These are phyloP conservation scores for Colletotrichum sp. DNA, from an alignment of 2,329 filamentous ascomycete species.

Conservation along the genomic window DNA sequence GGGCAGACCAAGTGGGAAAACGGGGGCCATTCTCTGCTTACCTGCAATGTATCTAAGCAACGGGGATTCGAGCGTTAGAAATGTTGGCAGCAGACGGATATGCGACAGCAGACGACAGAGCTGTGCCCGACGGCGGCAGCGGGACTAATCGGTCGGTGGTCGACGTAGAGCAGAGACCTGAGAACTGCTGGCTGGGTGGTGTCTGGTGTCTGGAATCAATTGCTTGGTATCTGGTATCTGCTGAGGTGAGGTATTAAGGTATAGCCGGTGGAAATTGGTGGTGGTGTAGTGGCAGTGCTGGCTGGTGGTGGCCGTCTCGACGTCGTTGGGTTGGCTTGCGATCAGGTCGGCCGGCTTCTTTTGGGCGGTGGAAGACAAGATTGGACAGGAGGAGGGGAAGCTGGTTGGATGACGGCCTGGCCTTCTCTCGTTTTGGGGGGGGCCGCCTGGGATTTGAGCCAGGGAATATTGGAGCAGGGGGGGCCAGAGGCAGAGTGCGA, in stretches of 20 bases:
- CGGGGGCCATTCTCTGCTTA: background rate
- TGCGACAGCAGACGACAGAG: background rate
- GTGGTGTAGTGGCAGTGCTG: conserved; percentile 11
- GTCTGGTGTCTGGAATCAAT: background rate
- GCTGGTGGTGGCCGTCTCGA: background rate
- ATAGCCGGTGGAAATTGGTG: background rate
- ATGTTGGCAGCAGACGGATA: background rate
- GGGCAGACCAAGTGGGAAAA: background rate
- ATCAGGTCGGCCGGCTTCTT: background rate
- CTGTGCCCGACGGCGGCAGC: background rate
- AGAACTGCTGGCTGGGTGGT: conserved; percentile 3
- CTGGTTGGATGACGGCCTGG: background rate
- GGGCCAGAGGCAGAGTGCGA: background rate
- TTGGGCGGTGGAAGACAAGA: background rate
- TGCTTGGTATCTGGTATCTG: background rate
- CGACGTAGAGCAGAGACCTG: background rate
- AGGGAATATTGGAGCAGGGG: background rate
- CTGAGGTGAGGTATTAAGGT: background rate
- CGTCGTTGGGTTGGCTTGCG: background rate
- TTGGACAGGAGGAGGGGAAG: background rate
- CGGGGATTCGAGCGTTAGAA: background rate
- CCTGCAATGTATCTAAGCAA: background rate
- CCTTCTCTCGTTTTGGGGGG: background rate
- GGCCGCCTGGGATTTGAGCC: background rate
- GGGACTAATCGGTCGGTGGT: background rate